Base-by-base conservation (phyloP, 495 filamentous ascomycete genomes). In the Penicillium bovifimosum region DNA sequence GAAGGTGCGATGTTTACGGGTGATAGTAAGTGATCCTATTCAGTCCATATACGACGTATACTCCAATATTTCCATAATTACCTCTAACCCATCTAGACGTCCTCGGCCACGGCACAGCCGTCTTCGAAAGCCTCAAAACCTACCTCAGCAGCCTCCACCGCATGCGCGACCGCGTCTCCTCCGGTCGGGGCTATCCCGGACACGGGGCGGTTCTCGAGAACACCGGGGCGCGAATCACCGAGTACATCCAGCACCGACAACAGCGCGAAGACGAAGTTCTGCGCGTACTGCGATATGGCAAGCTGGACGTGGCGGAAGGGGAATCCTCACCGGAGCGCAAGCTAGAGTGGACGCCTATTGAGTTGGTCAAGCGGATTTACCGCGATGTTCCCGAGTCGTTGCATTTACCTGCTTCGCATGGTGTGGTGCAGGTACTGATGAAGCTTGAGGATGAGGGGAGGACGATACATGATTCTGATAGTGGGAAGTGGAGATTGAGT, bases 1-100 rank as follows among this genome's bases (percentile, higher is more conserved):
- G 87, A 93, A 61, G 79, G 87, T 62, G 88, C 88, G 8, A 78
- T 97, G 64, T 96, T 98, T 68, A 96, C 91, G 0, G 93, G 89
- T 34, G 93, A 98, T 61, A 96, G 74, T 76, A 51, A 59, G 72
- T 65, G 33, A 5, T 2, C 6, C 3, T 13, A 34, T n/a, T 40
- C 20, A 24, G 20, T 24, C n/a, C 3, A 13, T 10, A 41, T 29
- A 20, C 36, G 14, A 32, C 13, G 1, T 9, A n/a, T n/a, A n/a
- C 7, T 29, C 7, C 20, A 27, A 2, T 26, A 24, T 13, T 11
- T n/a, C n/a, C n/a, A 6, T 7, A 24, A 6, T 4, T 11, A 27
- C 6, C 31, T 41, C n/a, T 31, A 16, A 27, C 11, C 38, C 39
- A 24, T 17, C 26, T 2, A 76, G 74, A 93, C 59, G 88, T 98